phyloP scores from a whole-genome alignment of 2,329 filamentous ascomycete species.

The Arthrobotrys conoides region DNA sequence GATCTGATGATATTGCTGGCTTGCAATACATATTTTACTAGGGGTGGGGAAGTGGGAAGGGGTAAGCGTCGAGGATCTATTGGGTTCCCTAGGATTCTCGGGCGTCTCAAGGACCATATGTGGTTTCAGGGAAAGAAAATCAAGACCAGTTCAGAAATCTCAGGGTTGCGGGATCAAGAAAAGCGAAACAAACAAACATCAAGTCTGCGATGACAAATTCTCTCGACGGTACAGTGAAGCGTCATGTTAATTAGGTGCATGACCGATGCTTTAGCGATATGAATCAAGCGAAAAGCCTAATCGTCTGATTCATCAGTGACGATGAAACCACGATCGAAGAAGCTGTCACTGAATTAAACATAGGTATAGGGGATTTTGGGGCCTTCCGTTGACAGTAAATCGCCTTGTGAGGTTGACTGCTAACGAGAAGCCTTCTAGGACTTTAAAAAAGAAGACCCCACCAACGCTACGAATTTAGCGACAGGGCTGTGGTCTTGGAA shows the following conservation, averaged over 20 bases:
- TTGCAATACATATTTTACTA: constrained; percentile 20
- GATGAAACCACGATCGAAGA: constrained; percentile 37
- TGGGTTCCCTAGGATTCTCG: constrained; percentile 35
- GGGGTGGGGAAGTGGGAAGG: constrained; percentile 39
- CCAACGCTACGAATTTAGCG: constrained; percentile 54
- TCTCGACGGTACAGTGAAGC: constrained; percentile 10
- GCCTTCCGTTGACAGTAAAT: constrained; percentile 44
- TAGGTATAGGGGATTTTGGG: background rate
- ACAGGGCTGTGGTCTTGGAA: constrained; percentile 61
- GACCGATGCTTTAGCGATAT: constrained; percentile 52
- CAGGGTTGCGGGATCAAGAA: constrained; percentile 36
- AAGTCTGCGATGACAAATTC: constrained; percentile 52
- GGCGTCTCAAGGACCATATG: constrained; percentile 10
- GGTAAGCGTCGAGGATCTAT: constrained; percentile 43
- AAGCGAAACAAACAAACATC: background rate
- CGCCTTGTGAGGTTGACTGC: constrained; percentile 60
- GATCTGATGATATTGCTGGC: constrained; percentile 33
- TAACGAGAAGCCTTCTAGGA: constrained; percentile 34
- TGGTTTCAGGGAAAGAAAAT: constrained; percentile 33
- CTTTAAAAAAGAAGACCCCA: constrained; percentile 53
- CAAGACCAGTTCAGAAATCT: constrained; percentile 3
- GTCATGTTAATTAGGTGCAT: constrained; percentile 48
- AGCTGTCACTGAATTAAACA: constrained; percentile 2
- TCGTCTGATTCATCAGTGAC: constrained; percentile 55
- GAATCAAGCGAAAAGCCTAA: constrained; percentile 54